A percentile compares a stretch with the other conserved stretches of the same genome.
phyloP scores from a whole-genome alignment of 805 yeast genomes.

The Nakazawaea ambrosiae region DNA sequence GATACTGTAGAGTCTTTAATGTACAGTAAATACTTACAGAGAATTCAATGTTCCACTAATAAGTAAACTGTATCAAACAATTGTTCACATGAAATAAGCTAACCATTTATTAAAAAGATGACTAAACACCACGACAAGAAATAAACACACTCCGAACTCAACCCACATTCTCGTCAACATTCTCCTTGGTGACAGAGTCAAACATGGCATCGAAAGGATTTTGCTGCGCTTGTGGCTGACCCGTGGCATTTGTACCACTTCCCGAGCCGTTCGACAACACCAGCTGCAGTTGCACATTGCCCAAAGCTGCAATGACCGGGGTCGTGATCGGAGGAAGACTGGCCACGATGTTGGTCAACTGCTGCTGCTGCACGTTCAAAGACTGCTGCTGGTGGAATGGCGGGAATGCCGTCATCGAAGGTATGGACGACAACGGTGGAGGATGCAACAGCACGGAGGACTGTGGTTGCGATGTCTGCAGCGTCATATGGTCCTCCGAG shows the following conservation, averaged over 20 bases:
- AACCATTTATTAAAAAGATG: no score
- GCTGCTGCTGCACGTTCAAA: conserved; percentile 17
- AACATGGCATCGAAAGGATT: conserved; percentile 10
- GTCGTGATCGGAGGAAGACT: conserved; percentile 22
- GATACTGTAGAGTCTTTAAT: no score
- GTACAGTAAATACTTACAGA: no score
- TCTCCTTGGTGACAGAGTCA: background rate
- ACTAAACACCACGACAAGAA: no score
- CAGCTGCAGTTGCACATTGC: conserved; percentile 21
- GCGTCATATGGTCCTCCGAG: no score
- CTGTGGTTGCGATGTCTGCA: conserved; percentile 2
- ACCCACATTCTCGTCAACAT: no score
- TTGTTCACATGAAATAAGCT: no score
- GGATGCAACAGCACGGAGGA: conserved; percentile 6
- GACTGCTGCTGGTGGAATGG: conserved; percentile 11
- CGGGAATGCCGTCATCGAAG: conserved; percentile 26
- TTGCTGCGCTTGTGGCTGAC: conserved; percentile 1
- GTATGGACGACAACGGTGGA: conserved; percentile 28
- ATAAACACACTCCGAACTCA: no score
- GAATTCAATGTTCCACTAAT: no score
- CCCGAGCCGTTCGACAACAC: conserved; percentile 1
- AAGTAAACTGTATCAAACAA: no score
- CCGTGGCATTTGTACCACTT: background rate
- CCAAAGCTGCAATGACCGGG: conserved; percentile 27
- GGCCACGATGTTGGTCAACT: conserved; percentile 17